A percentile compares a stretch with the other conserved stretches of the same genome.
phyloP scores from a whole-genome alignment of 2,329 filamentous ascomycete genomes.

The Penicillium sp. region DNA sequence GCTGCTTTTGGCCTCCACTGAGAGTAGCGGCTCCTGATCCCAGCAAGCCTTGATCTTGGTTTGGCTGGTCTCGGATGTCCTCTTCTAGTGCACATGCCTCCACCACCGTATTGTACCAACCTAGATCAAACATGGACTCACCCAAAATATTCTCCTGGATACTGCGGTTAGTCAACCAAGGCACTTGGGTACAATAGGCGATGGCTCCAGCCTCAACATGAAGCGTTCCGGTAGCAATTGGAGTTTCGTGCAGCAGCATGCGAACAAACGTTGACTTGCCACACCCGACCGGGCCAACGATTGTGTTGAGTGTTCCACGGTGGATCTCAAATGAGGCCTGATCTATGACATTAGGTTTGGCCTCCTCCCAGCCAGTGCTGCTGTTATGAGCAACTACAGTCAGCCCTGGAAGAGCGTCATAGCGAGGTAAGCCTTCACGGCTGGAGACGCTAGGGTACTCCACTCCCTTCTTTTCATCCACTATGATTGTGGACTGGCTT shows the following conservation, averaged over 20 bases:
- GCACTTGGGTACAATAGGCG: not conserved
- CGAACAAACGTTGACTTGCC: not conserved
- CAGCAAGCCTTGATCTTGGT: not conserved
- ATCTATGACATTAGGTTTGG: not conserved
- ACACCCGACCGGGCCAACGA: not conserved
- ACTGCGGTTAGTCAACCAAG: not conserved
- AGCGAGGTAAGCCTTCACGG: not conserved
- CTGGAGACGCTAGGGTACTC: not conserved
- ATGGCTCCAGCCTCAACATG: not conserved
- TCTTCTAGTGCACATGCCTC: not conserved
- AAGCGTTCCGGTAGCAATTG: not conserved
- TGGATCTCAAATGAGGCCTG: not conserved
- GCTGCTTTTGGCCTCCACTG: constrained; percentile 2
- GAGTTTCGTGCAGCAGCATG: not conserved
- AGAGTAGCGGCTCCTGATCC: not conserved
- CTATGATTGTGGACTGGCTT: not conserved
- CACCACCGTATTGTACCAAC: not conserved
- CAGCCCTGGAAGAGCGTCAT: not conserved
- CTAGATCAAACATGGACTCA: not conserved
- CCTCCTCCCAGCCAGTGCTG: constrained; percentile 1
- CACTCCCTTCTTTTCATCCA: not conserved
- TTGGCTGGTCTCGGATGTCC: not conserved
- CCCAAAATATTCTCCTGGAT: not conserved
- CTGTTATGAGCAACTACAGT: not conserved
- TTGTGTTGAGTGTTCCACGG: not conserved